These are phyloP conservation scores for Aristolochia californica DNA, from an alignment of 164 flowering plant genomes.

Conservation along the genomic window DNA sequence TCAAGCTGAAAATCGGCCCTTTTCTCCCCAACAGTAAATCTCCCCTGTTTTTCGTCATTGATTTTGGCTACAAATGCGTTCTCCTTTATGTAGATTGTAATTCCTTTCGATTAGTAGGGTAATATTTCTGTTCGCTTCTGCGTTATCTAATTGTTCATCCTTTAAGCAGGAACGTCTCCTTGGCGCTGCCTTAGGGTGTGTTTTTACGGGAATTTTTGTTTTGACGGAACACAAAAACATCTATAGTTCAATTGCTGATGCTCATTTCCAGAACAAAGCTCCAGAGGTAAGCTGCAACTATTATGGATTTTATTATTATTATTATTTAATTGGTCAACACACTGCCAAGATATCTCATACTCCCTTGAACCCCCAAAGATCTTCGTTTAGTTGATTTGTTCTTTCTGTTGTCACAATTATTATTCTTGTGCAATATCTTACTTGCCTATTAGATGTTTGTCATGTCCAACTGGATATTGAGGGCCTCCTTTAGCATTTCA, in stretches of 20 bases:
- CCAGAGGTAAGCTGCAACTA: conserved; percentile 23
- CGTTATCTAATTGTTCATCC: background rate
- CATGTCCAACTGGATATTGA: no score
- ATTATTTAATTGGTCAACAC: background rate
- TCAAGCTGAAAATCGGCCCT: background rate
- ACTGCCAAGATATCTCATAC: background rate
- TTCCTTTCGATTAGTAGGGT: background rate
- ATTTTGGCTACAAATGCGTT: background rate
- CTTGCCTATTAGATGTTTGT: no score
- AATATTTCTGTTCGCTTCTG: background rate
- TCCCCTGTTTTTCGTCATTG: background rate
- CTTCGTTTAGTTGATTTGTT: no score
- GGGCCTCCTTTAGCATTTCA: no score
- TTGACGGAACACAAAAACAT: conserved; percentile 54
- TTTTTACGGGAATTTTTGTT: conserved; percentile 35
- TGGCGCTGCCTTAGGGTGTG: conserved; percentile 57
- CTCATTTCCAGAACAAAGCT: conserved; percentile 12
- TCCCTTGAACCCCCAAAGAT: background rate
- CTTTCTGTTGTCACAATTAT: no score
- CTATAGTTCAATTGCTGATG: conserved; percentile 29
- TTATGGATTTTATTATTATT: background rate
- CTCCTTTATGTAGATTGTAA: no score
- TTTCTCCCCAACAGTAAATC: background rate
- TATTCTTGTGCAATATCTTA: no score
- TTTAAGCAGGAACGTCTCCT: conserved; percentile 74